Base-by-base conservation (phyloP, 352 stramenopile genomes). In the Nothophytophthora sp. region DNA sequence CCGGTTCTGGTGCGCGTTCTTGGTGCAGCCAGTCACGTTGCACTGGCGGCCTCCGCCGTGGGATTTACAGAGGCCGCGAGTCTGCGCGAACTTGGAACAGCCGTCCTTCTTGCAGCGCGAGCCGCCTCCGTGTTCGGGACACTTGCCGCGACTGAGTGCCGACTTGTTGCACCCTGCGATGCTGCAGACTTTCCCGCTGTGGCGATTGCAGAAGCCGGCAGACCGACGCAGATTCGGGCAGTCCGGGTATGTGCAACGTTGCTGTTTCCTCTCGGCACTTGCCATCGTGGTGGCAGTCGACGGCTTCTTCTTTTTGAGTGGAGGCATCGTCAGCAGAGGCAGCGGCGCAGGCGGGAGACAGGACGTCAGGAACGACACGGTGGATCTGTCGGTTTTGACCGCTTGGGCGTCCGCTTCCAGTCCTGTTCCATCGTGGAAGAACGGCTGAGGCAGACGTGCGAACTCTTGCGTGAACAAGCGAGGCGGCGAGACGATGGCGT, bases 61-160 rank as follows among this genome's bases (percentile, higher is more conserved):
- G 6, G 81, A 90, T 50, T 92, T 92, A 64, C 87, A 96, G 18
- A 93, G 72, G 5, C 86, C 85, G 11, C 81, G 67, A 2, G 81
- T 89, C 49, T 92, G 81, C 0, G 84, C 82, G 55, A 95, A 95
- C 60, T 96, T 96, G 45, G 70, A 74, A 50, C 87, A 96, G 15
- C 76, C 81, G 7, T 88, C 80, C 37, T 81, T 76, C 55, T 91
- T 92, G 61, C 87, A 96, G 7, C 86, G 80, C 6, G 84, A 90
- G 19, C 83, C 88, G 19, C 87, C 87, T 12, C 87, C 87, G 48
- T 96, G 87, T 40, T 92, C 70, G 3, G 83, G 84, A 46, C 87
- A 96, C 43, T 92, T 90, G 43, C 84, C 81, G 16, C 84, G 81
- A 42, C 81, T 92, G 25, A 92, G 68, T 2, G 81, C 80, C 13